These are phyloP conservation scores for Zizania latifolia DNA, from an alignment of 176 grass and related monocot genomes.

Conservation along the genomic window DNA sequence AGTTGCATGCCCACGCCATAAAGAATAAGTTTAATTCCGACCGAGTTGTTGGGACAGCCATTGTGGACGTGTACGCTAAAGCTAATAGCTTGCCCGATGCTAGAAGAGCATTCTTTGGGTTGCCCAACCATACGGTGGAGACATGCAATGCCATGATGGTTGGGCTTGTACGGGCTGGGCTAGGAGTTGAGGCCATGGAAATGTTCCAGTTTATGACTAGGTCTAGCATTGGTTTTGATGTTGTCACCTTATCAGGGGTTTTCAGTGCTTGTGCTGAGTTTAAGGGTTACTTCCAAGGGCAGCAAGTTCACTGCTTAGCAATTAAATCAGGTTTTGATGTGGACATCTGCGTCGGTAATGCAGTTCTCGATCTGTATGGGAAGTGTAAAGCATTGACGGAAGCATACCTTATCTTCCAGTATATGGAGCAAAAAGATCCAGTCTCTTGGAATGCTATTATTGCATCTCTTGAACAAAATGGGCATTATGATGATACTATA, in stretches of 20 bases:
- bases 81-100: slow-evolving; percentile 54
- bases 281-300: slow-evolving; percentile 53
- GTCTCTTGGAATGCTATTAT: slow-evolving; percentile 82
- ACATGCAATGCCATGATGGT: slow-evolving; percentile 88
- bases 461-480: slow-evolving; percentile 77
- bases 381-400: slow-evolving; percentile 72
- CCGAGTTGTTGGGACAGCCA: slow-evolving; percentile 69
- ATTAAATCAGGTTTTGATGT: slow-evolving; percentile 58
- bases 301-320: slow-evolving; percentile 62
- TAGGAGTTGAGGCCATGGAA: slow-evolving; percentile 45
- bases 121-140: slow-evolving; percentile 48
- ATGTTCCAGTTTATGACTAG: slow-evolving; percentile 61
- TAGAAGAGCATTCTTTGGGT: slow-evolving; percentile 51
- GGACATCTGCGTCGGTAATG: slow-evolving; percentile 63
- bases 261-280: slow-evolving; percentile 64
- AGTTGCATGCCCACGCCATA: slow-evolving; percentile 76
- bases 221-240: slow-evolving; percentile 52
- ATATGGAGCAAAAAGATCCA: slow-evolving; percentile 70
- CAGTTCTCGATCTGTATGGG: slow-evolving; percentile 79
- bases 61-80: slow-evolving; percentile 82
- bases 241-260: slow-evolving; percentile 66
- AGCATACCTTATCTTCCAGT: slow-evolving; percentile 54
- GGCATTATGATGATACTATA: slow-evolving; percentile 47
- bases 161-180: slow-evolving; percentile 53
- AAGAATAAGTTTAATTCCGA: slow-evolving; percentile 63